Base-by-base conservation (phyloP, 1,139 yeast species). In the Kodamaea derodonti region DNA sequence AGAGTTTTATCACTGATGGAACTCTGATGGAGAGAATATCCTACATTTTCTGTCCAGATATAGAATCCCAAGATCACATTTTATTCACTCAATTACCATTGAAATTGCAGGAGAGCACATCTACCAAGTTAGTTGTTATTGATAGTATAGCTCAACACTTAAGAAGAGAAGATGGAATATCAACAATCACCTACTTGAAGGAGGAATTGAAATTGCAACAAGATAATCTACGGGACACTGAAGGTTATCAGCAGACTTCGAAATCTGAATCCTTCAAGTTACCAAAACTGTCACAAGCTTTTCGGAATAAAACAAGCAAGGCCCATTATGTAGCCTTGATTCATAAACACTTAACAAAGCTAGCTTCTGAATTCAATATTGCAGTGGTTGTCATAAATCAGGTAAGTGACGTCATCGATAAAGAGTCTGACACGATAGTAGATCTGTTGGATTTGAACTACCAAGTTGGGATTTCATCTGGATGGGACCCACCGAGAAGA, bases 71-170 rank as follows among this genome's bases (percentile, higher is more conserved):
- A 48, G 87, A 85, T 43, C 94, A 84, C 48, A 77, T 86, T 11
- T 41, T 88, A 4, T 71, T 66, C 41, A 81, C 83, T 14, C 95
- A 85, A 48, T 59, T 88, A 4, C 95, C 95, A 0, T 56, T 70
- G 1, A 53, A 78, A 28, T 51, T 80, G 9, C 60, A 67, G 20
- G 54, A 69, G 30, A 27, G 24, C 31, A 45, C 51, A 9, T 51
- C 62, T 2, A 66, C 78, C 2, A 80, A 75, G 29, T 48, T 84
- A 14, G 63, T 88, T 0, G 67, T 86, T 0, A 68, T 88, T 8
- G 97, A 88, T 56, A 84, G 95, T 24, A 78, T 88, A n/a, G 86
- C 95, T 0, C 94, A 87, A 43, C 95, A 86, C 52, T 62, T 83
- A 34, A 62, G 96, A 37, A 78, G 83, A 3, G 94, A 84, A 46